Evolutionary conservation across 768 basidiomycete genomes (phyloP).

Genomic region (Xanthoconium stramineum): DNA sequence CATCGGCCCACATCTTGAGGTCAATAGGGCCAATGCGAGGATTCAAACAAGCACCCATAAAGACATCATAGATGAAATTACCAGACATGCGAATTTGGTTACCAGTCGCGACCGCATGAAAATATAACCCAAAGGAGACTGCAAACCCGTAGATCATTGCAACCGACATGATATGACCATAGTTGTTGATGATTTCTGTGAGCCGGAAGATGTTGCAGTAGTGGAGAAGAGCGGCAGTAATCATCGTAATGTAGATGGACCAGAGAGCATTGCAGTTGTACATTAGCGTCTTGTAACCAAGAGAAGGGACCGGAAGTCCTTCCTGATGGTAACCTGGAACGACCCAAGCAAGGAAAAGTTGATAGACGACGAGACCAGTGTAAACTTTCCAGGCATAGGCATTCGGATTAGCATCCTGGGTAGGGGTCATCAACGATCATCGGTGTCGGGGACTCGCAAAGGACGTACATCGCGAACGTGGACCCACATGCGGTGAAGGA

Average conservation of each 20-base stretch:
- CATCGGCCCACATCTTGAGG: conserved; percentile 98
- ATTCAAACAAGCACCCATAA: conserved; percentile 95
- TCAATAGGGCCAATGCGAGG: conserved; percentile 90
- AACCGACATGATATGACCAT: conserved; percentile 93
- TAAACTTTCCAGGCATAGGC: conserved; percentile 88
- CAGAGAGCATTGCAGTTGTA: conserved; percentile 96
- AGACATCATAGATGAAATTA: conserved; percentile 90
- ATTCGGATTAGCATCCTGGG: conserved; percentile 88
- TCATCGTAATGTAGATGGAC: conserved; percentile 80
- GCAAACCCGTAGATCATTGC: conserved; percentile 89
- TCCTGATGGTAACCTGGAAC: conserved; percentile 93
- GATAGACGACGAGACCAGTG: conserved; percentile 81
- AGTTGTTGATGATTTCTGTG: conserved; percentile 93
- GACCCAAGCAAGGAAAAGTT: conserved; percentile 85
- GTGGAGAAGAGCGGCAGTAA: conserved; percentile 73
- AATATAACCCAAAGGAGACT: conserved; percentile 78
- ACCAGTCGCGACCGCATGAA: conserved; percentile 71
- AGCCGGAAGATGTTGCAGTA: conserved; percentile 82
- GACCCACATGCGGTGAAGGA: conserved; percentile 76
- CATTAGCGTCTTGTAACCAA: conserved; percentile 89
- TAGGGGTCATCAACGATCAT: neutral
- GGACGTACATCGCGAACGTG: conserved; percentile 61
- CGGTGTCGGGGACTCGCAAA: neutral
- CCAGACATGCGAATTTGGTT: conserved; percentile 93
- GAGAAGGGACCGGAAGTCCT: conserved; percentile 93